phyloP scores from a whole-genome alignment of 805 yeast species.

The Cyberlindnera nakhonratchasimensis region DNA sequence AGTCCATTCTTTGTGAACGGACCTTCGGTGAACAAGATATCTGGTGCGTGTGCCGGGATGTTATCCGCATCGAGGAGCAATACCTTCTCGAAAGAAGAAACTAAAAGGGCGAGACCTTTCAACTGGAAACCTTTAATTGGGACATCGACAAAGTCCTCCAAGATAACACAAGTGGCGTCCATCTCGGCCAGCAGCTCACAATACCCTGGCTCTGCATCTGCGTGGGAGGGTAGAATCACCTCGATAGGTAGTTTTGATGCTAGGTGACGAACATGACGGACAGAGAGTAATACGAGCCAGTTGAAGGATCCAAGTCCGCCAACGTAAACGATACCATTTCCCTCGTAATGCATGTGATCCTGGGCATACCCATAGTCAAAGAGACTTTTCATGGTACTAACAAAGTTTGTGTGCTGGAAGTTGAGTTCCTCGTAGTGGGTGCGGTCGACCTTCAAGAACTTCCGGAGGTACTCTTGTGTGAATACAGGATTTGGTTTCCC shows the following conservation, averaged over 20 bases:
- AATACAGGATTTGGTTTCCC: constrained; percentile 32
- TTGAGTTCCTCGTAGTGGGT: constrained; percentile 1
- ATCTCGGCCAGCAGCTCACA: constrained; percentile 60
- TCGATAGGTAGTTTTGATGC: constrained; percentile 71
- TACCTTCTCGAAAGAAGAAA: constrained; percentile 70
- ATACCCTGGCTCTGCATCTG: constrained; percentile 63
- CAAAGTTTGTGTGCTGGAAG: constrained; percentile 1
- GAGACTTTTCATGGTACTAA: not conserved
- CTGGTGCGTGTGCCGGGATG: constrained; percentile 60
- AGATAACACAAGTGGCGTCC: constrained; percentile 63
- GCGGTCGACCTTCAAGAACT: constrained; percentile 4
- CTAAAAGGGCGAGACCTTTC: constrained; percentile 65
- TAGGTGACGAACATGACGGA: constrained; percentile 55
- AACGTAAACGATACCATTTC: constrained; percentile 58
- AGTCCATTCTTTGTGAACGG: constrained; percentile 48
- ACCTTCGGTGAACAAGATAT: constrained; percentile 47
- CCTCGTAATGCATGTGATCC: constrained; percentile 7
- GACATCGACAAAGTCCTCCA: constrained; percentile 55
- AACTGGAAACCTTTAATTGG: constrained; percentile 62
- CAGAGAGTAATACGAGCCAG: constrained; percentile 55
- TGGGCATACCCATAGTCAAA: not conserved
- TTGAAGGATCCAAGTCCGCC: constrained; percentile 36
- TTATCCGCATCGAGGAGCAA: constrained; percentile 75
- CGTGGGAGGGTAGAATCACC: constrained; percentile 62
- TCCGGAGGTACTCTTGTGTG: constrained; percentile 22